Base-by-base conservation (phyloP, 192 early-diverging fungal genomes). In the Backusella liffmaniae region DNA sequence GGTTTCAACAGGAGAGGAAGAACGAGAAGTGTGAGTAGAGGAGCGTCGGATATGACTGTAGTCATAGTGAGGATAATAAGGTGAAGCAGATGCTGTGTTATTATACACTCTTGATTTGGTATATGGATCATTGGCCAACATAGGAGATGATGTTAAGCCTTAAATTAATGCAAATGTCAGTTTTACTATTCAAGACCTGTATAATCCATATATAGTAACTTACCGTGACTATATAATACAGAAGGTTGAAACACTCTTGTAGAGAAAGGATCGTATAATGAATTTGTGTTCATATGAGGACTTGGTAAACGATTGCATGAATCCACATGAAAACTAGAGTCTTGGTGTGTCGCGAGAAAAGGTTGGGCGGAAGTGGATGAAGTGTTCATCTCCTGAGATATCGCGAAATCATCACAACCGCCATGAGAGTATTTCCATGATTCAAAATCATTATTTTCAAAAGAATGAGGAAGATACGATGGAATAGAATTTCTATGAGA, bases 11-110 rank as follows among this genome's bases (percentile, higher is more conserved):
- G 77, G 71, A 32, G 66, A 73, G 5, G 62, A 49, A 18, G 72
- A 73, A 29, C 72, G 41, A 59, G 59, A 78, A 21, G 74, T 75
- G 9, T 51, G 13, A 9, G 42, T n/a, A 34, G 74, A 75, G 4
- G 66, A 67, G 15, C 66, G 66, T 44, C 39, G 42, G 15, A 42
- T 41, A 49, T 71, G 70, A 46, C 15, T 71, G 15, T 36, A 44
- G 10, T 49, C 70, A 41, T 46, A 71, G 23, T 62, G 26, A 62
- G 56, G 26, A 68, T 68, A 68, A 68, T 68, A 36, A 37, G 67
- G 67, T 44, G 42, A 46, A 46, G 29, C 21, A 39, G 67, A n/a
- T 32, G 42, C 26, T 8, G 42, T 71, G 16, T 44, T 71, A 16
- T 44, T 46, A 36, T 37, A 41, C 5, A 69, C 67, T 39, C 67